Evolutionary conservation across 23 red algal genomes (phyloP), one percentile per base, ranked within the genome.

Genomic region (Gracilaria vermiculophylla): DNA sequence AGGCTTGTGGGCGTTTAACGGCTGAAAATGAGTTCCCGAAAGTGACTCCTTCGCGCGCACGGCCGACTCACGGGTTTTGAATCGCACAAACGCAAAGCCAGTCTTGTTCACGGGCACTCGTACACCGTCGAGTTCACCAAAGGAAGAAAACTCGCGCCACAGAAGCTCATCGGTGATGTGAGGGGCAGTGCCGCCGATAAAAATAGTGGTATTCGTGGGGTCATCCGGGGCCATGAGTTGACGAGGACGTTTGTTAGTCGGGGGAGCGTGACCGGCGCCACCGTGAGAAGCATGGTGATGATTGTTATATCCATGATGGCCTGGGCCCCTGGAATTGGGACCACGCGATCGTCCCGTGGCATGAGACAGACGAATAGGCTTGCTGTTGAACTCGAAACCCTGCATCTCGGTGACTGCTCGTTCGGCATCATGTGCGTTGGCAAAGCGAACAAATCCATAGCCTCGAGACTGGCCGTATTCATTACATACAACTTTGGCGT

Each of bases 401-500:
- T 90, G 67, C 84, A 95, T 90, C 86, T 90, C 84, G 60, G 36
- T 48, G 17, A 95, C 93, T 16, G 93, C 93, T 3, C 76, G 69
- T 31, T 95, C 84, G 8, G 93, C 86, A 34, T 95, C 93, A 54
- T 69, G 67, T 3, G 85, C 47, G 62, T 61, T 71, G 37, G 61
- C 85, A 31, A 95, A 95, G 47, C 93, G 53, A 11, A 95, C 85
- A 49, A 95, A 95, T 4, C 78, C 93, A 53, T 82, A 95, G 1
- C 93, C 83, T 28, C 75, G 35, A 43, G 75, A 80, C 58, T 95
- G 86, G 6, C 93, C 93, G 50, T 90, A 86, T 44, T 95, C 93
- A 78, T 95, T 88, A 45, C 93, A 95, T 0, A 95, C 85, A 41
- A 95, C 93, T 52, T 95, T 95, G 17, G 93, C 93, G 55, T 95